A percentile compares a stretch with the other conserved stretches of the same genome.
phyloP scores from a whole-genome alignment of 176 grass and related monocot species.

The Bothriochloa decipiens region DNA sequence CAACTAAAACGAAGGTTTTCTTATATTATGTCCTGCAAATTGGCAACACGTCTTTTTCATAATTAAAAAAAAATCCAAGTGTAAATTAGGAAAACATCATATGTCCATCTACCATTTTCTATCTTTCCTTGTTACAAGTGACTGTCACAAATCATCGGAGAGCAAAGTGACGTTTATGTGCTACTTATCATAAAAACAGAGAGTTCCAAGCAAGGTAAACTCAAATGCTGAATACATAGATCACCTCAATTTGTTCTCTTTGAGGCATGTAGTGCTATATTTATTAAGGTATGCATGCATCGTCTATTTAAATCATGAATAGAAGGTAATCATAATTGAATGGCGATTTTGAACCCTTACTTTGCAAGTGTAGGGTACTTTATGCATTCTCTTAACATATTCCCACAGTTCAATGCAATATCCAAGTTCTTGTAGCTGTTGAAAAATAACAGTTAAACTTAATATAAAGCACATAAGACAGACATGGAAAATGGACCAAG shows the following conservation, averaged over 20 bases:
- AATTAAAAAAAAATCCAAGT: not conserved
- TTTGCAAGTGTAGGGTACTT: constrained; percentile 92
- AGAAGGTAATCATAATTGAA: not conserved
- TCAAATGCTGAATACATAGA: not conserved
- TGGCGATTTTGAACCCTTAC: constrained; percentile 63
- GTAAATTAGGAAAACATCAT: not conserved
- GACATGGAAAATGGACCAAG: not conserved
- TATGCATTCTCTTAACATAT: constrained; percentile 97
- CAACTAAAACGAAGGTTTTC: not conserved
- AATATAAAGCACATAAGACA: constrained; percentile 11
- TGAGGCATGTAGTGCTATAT: not conserved
- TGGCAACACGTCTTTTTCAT: not conserved
- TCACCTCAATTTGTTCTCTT: not conserved
- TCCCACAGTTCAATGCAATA: constrained; percentile 98
- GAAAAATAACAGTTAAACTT: constrained; percentile 23
- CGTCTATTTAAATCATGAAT: constrained; percentile 8
- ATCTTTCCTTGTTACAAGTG: not conserved
- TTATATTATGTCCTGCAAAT: not conserved
- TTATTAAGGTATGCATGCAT: not conserved
- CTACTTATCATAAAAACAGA: not conserved
- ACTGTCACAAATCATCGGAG: not conserved
- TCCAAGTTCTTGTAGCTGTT: constrained; percentile 97
- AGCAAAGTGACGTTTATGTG: not conserved
- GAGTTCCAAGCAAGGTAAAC: not conserved
- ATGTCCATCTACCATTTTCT: not conserved